phyloP scores from a whole-genome alignment of 306 rosid species.

The Trifolium dubium region DNA sequence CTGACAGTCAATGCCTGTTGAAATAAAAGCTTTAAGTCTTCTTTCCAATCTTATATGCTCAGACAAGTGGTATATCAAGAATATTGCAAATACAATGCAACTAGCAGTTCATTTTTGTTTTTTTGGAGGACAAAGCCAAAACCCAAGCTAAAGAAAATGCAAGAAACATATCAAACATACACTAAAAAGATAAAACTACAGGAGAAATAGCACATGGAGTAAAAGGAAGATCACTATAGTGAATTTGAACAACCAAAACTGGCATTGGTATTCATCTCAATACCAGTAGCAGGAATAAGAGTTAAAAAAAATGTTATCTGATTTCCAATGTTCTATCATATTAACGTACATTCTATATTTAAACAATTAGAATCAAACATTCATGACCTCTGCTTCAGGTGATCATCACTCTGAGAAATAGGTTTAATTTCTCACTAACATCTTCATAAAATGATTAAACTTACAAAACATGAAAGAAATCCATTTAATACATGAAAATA shows the following conservation, averaged over 20 bases:
- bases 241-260: conserved; percentile 1
- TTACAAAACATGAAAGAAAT: conserved; percentile 13
- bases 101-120: neutral
- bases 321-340: neutral
- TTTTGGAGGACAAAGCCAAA: neutral
- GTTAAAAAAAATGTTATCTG: neutral
- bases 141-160: neutral
- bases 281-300: conserved; percentile 18
- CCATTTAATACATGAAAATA: neutral
- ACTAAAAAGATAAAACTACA: neutral
- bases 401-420: neutral
- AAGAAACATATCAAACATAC: conserved; percentile 4
- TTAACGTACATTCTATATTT: neutral
- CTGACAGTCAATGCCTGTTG: conserved; percentile 88
- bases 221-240: conserved; percentile 18
- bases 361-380: neutral
- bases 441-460: conserved; percentile 28
- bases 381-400: neutral
- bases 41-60: conserved; percentile 23
- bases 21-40: conserved; percentile 31
- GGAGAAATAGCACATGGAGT: neutral
- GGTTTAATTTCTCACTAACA: conserved; percentile 9
- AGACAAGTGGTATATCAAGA: conserved; percentile 16
- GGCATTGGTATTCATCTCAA: neutral
- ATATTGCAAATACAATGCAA: conserved; percentile 15